These are phyloP conservation scores for Alternaria dauci DNA, from an alignment of 2,329 filamentous ascomycete species.

Conservation along the genomic window DNA sequence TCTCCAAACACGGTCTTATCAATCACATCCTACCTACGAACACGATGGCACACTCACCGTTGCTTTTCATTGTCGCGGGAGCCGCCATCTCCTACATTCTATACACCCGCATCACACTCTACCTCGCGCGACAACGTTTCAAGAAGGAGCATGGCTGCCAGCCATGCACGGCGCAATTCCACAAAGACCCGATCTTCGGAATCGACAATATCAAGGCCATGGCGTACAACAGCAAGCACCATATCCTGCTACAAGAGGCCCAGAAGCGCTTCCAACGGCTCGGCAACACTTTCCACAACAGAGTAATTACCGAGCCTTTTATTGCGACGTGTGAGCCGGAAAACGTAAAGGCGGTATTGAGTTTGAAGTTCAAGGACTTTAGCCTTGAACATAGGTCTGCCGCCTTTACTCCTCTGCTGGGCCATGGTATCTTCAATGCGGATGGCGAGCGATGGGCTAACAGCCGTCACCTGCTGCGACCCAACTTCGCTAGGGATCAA, in stretches of 20 bases:
- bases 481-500: constrained; percentile 63
- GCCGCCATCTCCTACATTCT: constrained; percentile 48
- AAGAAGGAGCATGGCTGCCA: constrained; percentile 59
- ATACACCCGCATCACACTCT: constrained; percentile 46
- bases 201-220: constrained; percentile 58
- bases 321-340: constrained; percentile 58
- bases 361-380: constrained; percentile 59
- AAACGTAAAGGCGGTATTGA: constrained; percentile 58
- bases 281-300: constrained; percentile 54
- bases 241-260: constrained; percentile 30
- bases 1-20: background rate
- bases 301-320: constrained; percentile 41
- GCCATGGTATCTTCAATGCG: constrained; percentile 57
- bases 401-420: constrained; percentile 53
- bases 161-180: constrained; percentile 55
- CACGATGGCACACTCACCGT: constrained; percentile 36
- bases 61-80: constrained; percentile 40
- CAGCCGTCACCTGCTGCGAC: constrained; percentile 59
- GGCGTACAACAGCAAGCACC: constrained; percentile 48
- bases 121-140: constrained; percentile 49
- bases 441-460: constrained; percentile 55
- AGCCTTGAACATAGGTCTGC: constrained; percentile 47
- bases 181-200: constrained; percentile 65
- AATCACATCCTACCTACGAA: background rate
- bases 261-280: constrained; percentile 36